Base-by-base conservation (phyloP, 2,329 filamentous ascomycete genomes). In the Stylonectria norvegica region DNA sequence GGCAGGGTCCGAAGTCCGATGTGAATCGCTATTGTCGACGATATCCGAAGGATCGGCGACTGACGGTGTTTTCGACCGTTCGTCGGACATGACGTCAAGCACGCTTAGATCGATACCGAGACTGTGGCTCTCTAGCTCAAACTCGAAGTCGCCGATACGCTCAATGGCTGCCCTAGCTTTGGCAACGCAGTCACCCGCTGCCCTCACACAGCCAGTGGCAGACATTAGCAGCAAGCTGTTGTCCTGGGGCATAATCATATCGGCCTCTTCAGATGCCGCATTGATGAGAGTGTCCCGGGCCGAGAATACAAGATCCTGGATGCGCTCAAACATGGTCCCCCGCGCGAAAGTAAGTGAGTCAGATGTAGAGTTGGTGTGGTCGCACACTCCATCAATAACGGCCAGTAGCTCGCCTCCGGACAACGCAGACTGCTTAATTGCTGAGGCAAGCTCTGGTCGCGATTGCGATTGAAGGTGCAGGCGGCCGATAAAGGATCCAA, bases 391-490 rank as follows among this genome's bases (percentile, higher is more conserved):
- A 56, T 94, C 87, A 9, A 96, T 79, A 9, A 96, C 81, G 12
- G 80, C 76, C 36, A 96, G 72, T 34, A 97, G 74, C 50, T 85
- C 80, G 33, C 84, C 83, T 48, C 90, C 94, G 3, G 90, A 89
- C 6, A 81, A 75, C 8, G 90, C 86, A 7, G 90, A 88, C 60
- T 91, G 84, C 59, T 87, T 84, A 34, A 94, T 91, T 12, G 87
- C 89, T 9, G 83, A 69, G 20, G 89, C 81, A 34, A 97, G 75
- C 61, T 95, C 89, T 1, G 85, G 80, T 7, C 89, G 85, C 6
- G 89, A 93, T 47, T 93, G 85, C n/a, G 90, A 93, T 61, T 96
- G 89, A 45, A 96, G 73, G 63, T 96, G 89, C 40, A 96, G 76
- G 25, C 81, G 75, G 12, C 93, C 93, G 60, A 97, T 91, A 62